Percentiles rank a stretch among this genome's conserved stretches.
Evolutionary conservation across 352 stramenopile genomes (phyloP).

Genomic region (Globisporangium barbulae): DNA sequence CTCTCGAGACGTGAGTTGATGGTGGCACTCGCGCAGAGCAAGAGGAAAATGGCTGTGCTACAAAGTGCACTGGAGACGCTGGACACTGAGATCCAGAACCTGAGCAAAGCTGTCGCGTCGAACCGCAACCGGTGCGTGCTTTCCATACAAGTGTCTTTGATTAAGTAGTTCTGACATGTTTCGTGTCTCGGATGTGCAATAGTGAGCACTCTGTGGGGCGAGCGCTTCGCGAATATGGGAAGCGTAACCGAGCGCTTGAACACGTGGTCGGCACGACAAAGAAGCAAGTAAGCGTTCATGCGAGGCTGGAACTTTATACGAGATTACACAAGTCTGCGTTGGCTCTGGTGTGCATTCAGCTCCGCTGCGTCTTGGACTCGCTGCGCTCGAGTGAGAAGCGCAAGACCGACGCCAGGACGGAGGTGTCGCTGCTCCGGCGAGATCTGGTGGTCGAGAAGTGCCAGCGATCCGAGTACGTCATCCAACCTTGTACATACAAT

Average conservation of each 20-base stretch:
- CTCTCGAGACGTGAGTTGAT: slow-evolving; percentile 32
- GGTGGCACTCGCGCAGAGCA: slow-evolving; percentile 23
- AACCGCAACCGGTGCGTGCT: slow-evolving; percentile 29
- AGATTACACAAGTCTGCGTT: neutral
- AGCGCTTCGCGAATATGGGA: slow-evolving; percentile 51
- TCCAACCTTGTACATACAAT: neutral
- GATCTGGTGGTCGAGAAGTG: slow-evolving; percentile 52
- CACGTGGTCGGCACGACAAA: slow-evolving; percentile 32
- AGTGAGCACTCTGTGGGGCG: slow-evolving; percentile 42
- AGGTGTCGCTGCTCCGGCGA: slow-evolving; percentile 41
- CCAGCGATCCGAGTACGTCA: slow-evolving; percentile 50
- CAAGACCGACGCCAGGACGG: slow-evolving; percentile 29
- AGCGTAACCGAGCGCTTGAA: slow-evolving; percentile 48
- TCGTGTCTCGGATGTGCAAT: neutral
- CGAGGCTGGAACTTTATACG: neutral
- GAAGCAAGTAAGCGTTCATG: slow-evolving; percentile 26
- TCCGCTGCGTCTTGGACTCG: slow-evolving; percentile 28
- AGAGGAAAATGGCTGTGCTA: slow-evolving; percentile 27
- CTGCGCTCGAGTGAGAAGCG: slow-evolving; percentile 38
- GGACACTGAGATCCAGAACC: slow-evolving; percentile 29
- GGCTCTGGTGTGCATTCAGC: slow-evolving; percentile 17
- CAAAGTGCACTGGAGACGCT: slow-evolving; percentile 31
- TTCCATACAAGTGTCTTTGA: neutral
- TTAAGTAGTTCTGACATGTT: neutral
- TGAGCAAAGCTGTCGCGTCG: slow-evolving; percentile 27